Percentiles rank a stretch among this genome's conserved stretches.
phyloP scores from a whole-genome alignment of 371 early-diverging fungal genomes.

The Mucor sp. region DNA sequence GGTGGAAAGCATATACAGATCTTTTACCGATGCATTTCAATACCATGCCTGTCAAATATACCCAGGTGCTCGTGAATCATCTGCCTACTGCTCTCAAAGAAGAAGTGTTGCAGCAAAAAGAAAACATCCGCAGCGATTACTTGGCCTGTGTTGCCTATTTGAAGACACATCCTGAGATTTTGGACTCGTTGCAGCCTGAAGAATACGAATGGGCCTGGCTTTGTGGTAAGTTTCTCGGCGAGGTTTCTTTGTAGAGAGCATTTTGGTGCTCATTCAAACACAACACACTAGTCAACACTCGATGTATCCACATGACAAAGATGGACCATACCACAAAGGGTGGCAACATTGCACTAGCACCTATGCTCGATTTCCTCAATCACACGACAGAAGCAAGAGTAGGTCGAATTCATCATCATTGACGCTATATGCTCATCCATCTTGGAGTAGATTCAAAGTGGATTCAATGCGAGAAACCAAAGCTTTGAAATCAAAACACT shows the following conservation, averaged over 20 bases:
- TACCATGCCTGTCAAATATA: slow-evolving; percentile 64
- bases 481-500: slow-evolving; percentile 61
- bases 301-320: slow-evolving; percentile 60
- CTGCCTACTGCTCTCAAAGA: slow-evolving; percentile 48
- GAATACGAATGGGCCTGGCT: slow-evolving; percentile 68
- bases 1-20: slow-evolving; percentile 59
- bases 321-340: slow-evolving; percentile 42
- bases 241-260: too few relatives aligned
- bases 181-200: slow-evolving; percentile 6
- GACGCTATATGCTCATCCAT: background rate
- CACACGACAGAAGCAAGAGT: slow-evolving; percentile 60
- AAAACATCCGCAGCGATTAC: slow-evolving; percentile 52
- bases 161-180: slow-evolving; percentile 21
- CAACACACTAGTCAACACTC: slow-evolving; percentile 53
- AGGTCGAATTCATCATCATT: background rate
- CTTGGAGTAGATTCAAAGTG: slow-evolving; percentile 50
- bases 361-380: slow-evolving; percentile 66
- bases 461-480: slow-evolving; percentile 50
- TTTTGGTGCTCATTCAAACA: background rate
- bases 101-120: slow-evolving; percentile 49
- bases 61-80: slow-evolving; percentile 33
- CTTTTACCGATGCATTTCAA: slow-evolving; percentile 60
- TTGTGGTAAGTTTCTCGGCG: slow-evolving; percentile 42
- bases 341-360: slow-evolving; percentile 61
- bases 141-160: slow-evolving; percentile 36